Evolutionary conservation across 2,329 filamentous ascomycete genomes (phyloP).

Genomic region (Chrysoporthe puriensis): DNA sequence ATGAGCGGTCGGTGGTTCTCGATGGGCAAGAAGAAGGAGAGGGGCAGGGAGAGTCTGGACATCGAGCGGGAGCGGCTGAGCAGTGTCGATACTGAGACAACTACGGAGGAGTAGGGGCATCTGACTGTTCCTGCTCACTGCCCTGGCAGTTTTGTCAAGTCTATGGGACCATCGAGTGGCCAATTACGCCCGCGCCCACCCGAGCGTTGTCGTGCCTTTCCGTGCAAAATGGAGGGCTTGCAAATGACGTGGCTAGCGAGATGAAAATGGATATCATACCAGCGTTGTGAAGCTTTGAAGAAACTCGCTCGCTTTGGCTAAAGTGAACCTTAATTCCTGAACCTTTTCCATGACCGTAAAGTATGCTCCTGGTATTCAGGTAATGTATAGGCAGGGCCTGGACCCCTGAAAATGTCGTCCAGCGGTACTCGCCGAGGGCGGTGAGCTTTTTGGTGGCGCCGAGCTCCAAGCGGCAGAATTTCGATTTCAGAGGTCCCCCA

Average conservation of each 20-base stretch:
- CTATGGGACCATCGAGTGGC: too few relatives aligned
- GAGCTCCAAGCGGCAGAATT: constrained; percentile 26
- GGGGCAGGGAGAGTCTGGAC: constrained; percentile 60
- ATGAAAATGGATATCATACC: constrained; percentile 16
- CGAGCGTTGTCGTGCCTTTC: not conserved
- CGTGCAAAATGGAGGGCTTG: not conserved
- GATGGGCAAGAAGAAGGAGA: constrained; percentile 61
- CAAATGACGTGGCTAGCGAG: constrained; percentile 11
- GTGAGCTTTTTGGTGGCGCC: constrained; percentile 17
- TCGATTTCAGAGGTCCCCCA: constrained; percentile 13
- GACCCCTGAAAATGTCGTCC: not conserved
- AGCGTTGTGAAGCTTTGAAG: constrained; percentile 5
- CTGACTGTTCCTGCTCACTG: not conserved
- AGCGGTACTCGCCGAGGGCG: constrained; percentile 15
- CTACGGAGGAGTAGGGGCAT: constrained; percentile 19
- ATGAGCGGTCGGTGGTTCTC: constrained; percentile 56
- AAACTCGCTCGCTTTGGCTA: not conserved
- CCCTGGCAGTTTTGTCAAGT: not conserved
- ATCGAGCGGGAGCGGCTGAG: constrained; percentile 45
- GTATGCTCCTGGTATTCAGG: too few relatives aligned
- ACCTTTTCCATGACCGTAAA: too few relatives aligned
- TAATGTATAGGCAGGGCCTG: too few relatives aligned
- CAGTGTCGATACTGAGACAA: constrained; percentile 20
- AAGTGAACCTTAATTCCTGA: not conserved
- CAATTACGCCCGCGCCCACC: not conserved